phyloP scores from a whole-genome alignment of 768 basidiomycete genomes.

The Suillus placidus region DNA sequence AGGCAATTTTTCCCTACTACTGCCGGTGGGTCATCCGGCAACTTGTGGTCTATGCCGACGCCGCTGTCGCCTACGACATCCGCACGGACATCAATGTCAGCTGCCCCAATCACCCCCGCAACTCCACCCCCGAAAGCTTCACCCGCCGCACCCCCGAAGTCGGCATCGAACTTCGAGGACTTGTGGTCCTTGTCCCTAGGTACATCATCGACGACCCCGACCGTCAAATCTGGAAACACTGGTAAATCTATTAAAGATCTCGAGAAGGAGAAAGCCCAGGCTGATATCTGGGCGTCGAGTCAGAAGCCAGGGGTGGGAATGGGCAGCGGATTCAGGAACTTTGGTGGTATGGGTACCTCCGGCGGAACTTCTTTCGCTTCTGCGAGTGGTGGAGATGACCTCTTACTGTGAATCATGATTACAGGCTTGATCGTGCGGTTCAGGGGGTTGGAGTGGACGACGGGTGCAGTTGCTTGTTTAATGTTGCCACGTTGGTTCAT shows the following conservation, averaged over 20 bases:
- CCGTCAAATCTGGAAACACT: constrained; percentile 38
- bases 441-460: background rate
- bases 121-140: constrained; percentile 28
- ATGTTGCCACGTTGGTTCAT: background rate
- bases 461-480: background rate
- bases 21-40: constrained; percentile 22
- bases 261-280: constrained; percentile 83
- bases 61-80: constrained; percentile 28
- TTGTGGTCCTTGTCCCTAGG: constrained; percentile 85
- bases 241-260: constrained; percentile 87
- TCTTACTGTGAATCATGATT: constrained; percentile 39
- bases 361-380: constrained; percentile 18
- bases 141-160: constrained; percentile 41
- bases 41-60: constrained; percentile 27
- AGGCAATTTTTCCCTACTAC: constrained; percentile 25
- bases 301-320: constrained; percentile 26
- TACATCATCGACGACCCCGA: constrained; percentile 32
- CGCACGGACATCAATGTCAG: constrained; percentile 14
- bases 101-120: constrained; percentile 20
- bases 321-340: constrained; percentile 36
- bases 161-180: constrained; percentile 76
- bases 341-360: constrained; percentile 28
- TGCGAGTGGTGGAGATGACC: constrained; percentile 42
- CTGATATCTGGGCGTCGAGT: constrained; percentile 70
- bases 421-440: background rate